These are phyloP conservation scores for Glycine soja DNA, from an alignment of 306 rosid genomes.

Conservation along the genomic window DNA sequence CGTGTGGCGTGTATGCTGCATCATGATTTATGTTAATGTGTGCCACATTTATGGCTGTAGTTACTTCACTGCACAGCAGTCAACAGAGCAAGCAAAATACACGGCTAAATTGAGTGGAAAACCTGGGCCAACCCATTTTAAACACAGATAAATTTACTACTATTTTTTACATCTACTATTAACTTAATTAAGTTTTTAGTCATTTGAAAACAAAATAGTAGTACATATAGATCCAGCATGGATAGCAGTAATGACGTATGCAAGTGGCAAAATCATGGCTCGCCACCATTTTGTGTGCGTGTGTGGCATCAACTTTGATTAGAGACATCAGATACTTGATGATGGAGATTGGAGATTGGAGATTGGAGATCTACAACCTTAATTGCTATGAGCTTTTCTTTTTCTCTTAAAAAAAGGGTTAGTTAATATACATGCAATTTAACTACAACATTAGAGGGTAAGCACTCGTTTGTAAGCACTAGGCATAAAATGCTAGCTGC, in stretches of 20 bases:
- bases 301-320: neutral
- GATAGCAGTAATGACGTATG: neutral
- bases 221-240: constrained; percentile 16
- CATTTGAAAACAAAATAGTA: too few relatives aligned
- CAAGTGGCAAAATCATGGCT: constrained; percentile 13
- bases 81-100: neutral
- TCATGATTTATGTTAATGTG: neutral
- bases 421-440: constrained; percentile 39
- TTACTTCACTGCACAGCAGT: neutral
- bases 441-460: constrained; percentile 26
- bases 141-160: too few relatives aligned
- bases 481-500: neutral
- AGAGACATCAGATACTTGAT: neutral
- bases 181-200: too few relatives aligned
- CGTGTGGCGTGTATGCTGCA: neutral
- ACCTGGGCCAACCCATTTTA: too few relatives aligned
- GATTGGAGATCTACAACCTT: neutral
- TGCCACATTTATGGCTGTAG: too few relatives aligned
- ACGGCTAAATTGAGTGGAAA: too few relatives aligned
- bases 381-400: neutral
- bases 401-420: neutral
- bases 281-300: neutral
- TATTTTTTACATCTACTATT: too few relatives aligned
- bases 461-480: constrained; percentile 3
- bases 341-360: constrained; percentile 11